Evolutionary conservation across 2,329 filamentous ascomycete species (phyloP).

Genomic region (Fusarium devonianum): DNA sequence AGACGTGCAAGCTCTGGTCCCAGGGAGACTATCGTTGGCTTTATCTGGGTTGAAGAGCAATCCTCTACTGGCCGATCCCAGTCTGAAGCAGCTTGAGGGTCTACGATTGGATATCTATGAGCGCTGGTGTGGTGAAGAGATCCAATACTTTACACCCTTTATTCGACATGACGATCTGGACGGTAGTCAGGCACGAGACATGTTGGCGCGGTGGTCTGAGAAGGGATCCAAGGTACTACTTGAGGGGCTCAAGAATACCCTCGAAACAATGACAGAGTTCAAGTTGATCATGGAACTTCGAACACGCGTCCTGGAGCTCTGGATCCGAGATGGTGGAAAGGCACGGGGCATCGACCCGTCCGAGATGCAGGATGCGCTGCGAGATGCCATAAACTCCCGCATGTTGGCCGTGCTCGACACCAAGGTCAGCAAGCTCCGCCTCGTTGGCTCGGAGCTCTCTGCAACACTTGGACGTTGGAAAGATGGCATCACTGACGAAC

Average conservation of each 20-base stretch:
- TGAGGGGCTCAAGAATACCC: slow-evolving; percentile 65
- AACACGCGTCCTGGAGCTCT: slow-evolving; percentile 73
- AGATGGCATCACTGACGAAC: slow-evolving; percentile 57
- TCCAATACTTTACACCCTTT: slow-evolving; percentile 85
- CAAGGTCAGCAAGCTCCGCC: slow-evolving; percentile 69
- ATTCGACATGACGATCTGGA: slow-evolving; percentile 81
- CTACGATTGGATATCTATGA: slow-evolving; percentile 80
- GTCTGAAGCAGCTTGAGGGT: slow-evolving; percentile 70
- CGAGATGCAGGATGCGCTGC: slow-evolving; percentile 72
- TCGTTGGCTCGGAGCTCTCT: slow-evolving; percentile 70
- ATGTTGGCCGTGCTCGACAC: slow-evolving; percentile 68
- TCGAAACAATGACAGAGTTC: slow-evolving; percentile 70
- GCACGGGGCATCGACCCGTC: slow-evolving; percentile 72
- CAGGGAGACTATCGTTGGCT: slow-evolving; percentile 73
- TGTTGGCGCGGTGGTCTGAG: slow-evolving; percentile 69
- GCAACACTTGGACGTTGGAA: slow-evolving; percentile 68
- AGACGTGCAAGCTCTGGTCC: slow-evolving; percentile 79
- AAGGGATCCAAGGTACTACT: slow-evolving; percentile 66
- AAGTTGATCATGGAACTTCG: slow-evolving; percentile 73
- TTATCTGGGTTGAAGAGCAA: slow-evolving; percentile 72
- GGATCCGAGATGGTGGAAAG: slow-evolving; percentile 73
- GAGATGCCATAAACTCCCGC: slow-evolving; percentile 72
- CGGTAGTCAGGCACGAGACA: slow-evolving; percentile 64
- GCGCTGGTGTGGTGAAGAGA: slow-evolving; percentile 82
- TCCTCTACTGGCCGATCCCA: slow-evolving; percentile 74